Base-by-base conservation (phyloP, 148 eudicot genomes). In the Rheum nobile region DNA sequence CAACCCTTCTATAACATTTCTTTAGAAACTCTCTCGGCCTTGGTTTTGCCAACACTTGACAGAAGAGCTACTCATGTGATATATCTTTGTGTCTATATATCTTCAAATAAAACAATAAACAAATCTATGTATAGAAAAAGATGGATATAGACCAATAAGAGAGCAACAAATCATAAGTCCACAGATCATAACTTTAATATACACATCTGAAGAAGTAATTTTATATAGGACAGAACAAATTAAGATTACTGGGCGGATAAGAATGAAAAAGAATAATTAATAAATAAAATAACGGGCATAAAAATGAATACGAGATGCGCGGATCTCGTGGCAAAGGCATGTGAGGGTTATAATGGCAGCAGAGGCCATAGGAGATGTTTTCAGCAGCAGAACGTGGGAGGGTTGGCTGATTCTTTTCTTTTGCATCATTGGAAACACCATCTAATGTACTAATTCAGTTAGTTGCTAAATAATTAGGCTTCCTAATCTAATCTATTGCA, bases 301-400 rank as follows among this genome's bases (percentile, higher is more conserved):
- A 59, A 59, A 65, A 57, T 57, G 67, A 57, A 54, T 12, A 61
- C 6, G 35, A 47, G 79, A 76, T 77, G 79, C 74, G 80, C 75
- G 72, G 80, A 84, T 87, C 86, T 82, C 77, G 71, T 75, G 80
- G 80, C 75, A 74, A 16, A 71, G 74, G 74, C 89, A 87, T 81
- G 88, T 89, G 90, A 50, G 22, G 41, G 5, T 65, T 31, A 31
- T 32, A 65, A 14, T 28, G 31, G 32, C 31, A 57, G 43, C 2
- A 41, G 11, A 41, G 43, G 43, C 5, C 43, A 8, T 3, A 10
- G 65, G 32, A 57, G 65, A 57, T 24, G 65, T 57, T 57, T 22
- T 57, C 32, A 29, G 32, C 19, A 59, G 67, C 32, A 59, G 35
- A 59, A 59, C 67, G 35, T 59, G 67, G 67, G 17, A 26, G 67